phyloP scores from a whole-genome alignment of 306 rosid species.

The Medicago lupulina region DNA sequence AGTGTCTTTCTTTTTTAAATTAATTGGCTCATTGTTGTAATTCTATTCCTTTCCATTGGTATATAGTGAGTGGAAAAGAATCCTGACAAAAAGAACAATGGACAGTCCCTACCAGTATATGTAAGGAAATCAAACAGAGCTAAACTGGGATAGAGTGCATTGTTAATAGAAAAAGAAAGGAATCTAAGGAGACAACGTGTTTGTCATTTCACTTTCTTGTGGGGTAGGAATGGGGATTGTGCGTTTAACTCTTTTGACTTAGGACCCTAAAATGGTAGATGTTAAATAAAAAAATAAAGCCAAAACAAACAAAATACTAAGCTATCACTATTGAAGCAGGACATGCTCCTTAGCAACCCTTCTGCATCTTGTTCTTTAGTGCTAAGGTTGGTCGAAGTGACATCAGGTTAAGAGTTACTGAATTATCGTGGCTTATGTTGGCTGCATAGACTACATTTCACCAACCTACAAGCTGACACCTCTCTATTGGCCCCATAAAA shows the following conservation, averaged over 20 bases:
- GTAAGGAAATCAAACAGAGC: constrained; percentile 52
- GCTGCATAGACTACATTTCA: constrained; percentile 52
- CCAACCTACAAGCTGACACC: constrained; percentile 66
- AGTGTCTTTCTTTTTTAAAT: constrained; percentile 46
- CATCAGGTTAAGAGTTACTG: constrained; percentile 44
- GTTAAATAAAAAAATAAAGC: constrained; percentile 29
- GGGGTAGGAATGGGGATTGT: constrained; percentile 52
- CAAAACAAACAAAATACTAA: constrained; percentile 37
- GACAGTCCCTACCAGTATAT: constrained; percentile 72
- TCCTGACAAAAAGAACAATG: constrained; percentile 79
- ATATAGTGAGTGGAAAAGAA: constrained; percentile 58
- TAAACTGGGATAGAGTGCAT: constrained; percentile 42
- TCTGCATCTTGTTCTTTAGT: constrained; percentile 41
- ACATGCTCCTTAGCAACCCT: constrained; percentile 45
- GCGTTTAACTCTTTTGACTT: constrained; percentile 78
- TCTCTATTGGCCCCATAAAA: constrained; percentile 41
- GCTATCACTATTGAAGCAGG: constrained; percentile 43
- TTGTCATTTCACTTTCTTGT: constrained; percentile 76
- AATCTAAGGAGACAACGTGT: constrained; percentile 73
- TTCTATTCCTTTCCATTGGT: constrained; percentile 38
- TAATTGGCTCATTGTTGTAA: constrained; percentile 48
- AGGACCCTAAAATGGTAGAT: constrained; percentile 42
- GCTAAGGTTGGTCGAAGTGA: constrained; percentile 29
- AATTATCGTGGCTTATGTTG: constrained; percentile 58
- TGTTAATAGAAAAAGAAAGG: constrained; percentile 61